Base-by-base conservation (phyloP, 2,329 filamentous ascomycete species). In the Cladosporium colombiae region DNA sequence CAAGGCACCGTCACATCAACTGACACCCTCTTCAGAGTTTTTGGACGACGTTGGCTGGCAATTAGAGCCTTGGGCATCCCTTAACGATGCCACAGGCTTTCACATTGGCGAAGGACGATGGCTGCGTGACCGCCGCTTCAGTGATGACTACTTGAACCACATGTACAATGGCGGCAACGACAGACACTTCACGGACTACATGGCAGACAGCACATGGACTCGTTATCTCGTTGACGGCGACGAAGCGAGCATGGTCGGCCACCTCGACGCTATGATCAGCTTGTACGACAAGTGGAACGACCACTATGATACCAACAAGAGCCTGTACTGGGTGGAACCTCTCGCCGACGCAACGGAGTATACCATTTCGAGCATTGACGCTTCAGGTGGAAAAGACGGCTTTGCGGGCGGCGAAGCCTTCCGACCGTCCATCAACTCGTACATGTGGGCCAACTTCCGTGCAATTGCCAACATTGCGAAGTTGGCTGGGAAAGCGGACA, bases 11-110 rank as follows among this genome's bases (percentile, higher is more conserved):
- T 18, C 27, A 52, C 21, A 4, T 27, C 1, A 23, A 21, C 29
- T 60, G 35, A 60, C 44, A 5, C 23, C 37, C 16, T n/a, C 31
- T 23, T 29, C 62, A 65, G 80, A 82, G 31, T 81, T 82, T 37
- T 74, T 81, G 13, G 75, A 80, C 66, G 78, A 81, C 56, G 80
- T 81, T 1, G 59, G 76, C 37, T 82, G 79, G 80, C 77, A 80
- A 64, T 75, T 77, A 0, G 70, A 74, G 40, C 80, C 80, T 0
- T 82, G 76, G 71, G 80, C 78, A 0, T 77, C 79, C 5, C 66
- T 82, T 46, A 81, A 81, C 61, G 79, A 81, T 68, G 80, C 80
- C 1, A 78, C 80, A 1, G 80, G 77, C 3, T 81, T 81, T 40
- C 80, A 82, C 67, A 69, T 82, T 5, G 75, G 76, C 7, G 80